Conservation (phyloP, 164 flowering plant genomes). For the Platanus orientalis region DNA sequence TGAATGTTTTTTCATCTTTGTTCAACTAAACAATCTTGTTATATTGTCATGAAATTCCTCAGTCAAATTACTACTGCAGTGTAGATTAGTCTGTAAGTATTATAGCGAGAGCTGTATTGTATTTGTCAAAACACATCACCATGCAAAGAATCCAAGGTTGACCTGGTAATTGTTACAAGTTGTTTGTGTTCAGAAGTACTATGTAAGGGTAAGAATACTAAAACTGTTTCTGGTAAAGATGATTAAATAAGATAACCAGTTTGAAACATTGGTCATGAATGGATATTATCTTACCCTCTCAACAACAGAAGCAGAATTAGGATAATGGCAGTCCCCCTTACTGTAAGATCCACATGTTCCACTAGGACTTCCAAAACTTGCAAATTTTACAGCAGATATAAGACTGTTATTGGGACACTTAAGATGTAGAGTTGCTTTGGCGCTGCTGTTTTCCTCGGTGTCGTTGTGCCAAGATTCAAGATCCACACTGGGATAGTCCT, state of each 20-base stretch:
- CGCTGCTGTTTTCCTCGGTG: slow-evolving; percentile 9
- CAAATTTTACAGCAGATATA: slow-evolving; percentile 65
- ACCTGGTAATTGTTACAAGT: no score
- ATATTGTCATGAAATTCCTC: no score
- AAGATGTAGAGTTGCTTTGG: slow-evolving; percentile 36
- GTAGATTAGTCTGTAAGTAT: no score
- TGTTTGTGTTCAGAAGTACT: background rate
- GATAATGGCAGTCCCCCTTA: slow-evolving; percentile 70
- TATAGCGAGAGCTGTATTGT: no score
- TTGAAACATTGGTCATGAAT: background rate
- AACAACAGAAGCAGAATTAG: slow-evolving; percentile 43
- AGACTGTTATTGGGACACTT: slow-evolving; percentile 48
- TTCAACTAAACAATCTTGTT: background rate
- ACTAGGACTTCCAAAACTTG: slow-evolving; percentile 81
- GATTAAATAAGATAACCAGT: background rate
- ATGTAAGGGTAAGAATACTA: background rate
- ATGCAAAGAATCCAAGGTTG: no score
- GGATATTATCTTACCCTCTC: slow-evolving; percentile 42
- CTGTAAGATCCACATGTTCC: slow-evolving; percentile 74
- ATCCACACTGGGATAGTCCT: slow-evolving; percentile 49
- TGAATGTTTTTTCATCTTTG: no score
- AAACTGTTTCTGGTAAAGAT: background rate
- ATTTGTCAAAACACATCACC: no score
- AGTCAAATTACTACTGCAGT: no score
- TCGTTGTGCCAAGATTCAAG: slow-evolving; percentile 25